Base-by-base conservation (phyloP, 176 grass and related monocot species). In the Carex myosuroides region DNA sequence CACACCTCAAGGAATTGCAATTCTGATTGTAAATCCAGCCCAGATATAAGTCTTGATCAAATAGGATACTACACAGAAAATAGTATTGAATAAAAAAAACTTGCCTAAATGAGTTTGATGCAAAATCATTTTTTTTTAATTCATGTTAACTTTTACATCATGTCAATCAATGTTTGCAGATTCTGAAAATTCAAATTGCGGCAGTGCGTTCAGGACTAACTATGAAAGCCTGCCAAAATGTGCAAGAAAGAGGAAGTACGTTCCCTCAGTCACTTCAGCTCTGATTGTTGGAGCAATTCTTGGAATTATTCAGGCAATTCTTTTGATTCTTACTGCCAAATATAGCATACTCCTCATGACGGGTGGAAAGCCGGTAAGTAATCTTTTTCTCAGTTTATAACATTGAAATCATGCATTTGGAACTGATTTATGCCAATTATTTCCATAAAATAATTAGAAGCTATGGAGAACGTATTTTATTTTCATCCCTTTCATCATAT, bases 261-360 rank as follows among this genome's bases (percentile, higher is more conserved):
- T 99, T 79, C 96, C 96, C 17, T 99, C 96, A 37, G 96, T 99
- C 42, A 89, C 96, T 13, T 95, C 96, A 13, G 96, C 96, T 12
- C 64, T 99, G 18, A 88, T 99, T 66, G 91, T 99, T 63, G 93
- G 96, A 42, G 90, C 86, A 79, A 79, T 95, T 82, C 91, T 99
- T 63, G 96, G 96, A 79, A 64, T 99, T 75, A 68, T 99, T 89
- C 96, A 99, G 81, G 80, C 93, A 17, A 60, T 94, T 37, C 93
- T 99, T 86, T 87, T 99, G 24, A 83, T 92, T 63, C 86, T 94
- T 56, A 85, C 91, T 44, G 91, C 88, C 13, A 99, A 90, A 82
- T 64, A 85, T 60, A 83, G 91, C 8, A 44, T 99, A 75, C 77
- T 60, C 41, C 79, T 99, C 82, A 77, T 77, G 72, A 99, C 94